These are phyloP conservation scores for Colletotrichum liaoningense DNA, from an alignment of 2,329 filamentous ascomycete species.

Conservation along the genomic window DNA sequence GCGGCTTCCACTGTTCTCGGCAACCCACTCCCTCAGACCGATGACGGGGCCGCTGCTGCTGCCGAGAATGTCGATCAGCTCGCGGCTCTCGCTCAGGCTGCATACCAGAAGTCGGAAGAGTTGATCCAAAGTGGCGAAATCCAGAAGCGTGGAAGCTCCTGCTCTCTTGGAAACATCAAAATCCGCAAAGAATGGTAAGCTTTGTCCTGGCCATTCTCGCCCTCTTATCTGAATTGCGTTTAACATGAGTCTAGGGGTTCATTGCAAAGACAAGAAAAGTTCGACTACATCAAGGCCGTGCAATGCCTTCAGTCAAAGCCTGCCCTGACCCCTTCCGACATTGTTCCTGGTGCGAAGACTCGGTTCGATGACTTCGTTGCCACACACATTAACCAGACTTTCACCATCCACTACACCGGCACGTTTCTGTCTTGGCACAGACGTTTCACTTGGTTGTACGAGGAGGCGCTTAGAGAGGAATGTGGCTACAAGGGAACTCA, in stretches of 20 bases:
- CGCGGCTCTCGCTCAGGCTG: conserved; percentile 29
- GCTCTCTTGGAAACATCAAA: conserved; percentile 40
- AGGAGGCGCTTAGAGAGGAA: conserved; percentile 45
- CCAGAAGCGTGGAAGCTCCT: conserved; percentile 40
- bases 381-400: conserved; percentile 60
- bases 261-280: neutral
- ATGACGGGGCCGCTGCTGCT: neutral
- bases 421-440: conserved; percentile 47
- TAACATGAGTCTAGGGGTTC: neutral
- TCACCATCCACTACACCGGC: conserved; percentile 53
- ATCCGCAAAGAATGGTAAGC: conserved; percentile 46
- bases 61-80: conserved; percentile 23
- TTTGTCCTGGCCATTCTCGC: neutral
- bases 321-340: conserved; percentile 44
- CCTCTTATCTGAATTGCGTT: too few species aligned
- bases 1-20: conserved; percentile 26
- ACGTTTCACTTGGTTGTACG: conserved; percentile 46
- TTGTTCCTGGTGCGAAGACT: conserved; percentile 54
- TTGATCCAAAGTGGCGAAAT: conserved; percentile 32
- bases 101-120: conserved; percentile 40
- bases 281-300: conserved; percentile 56
- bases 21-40: neutral
- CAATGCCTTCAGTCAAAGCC: conserved; percentile 55
- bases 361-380: conserved; percentile 63
- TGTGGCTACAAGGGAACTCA: conserved; percentile 52